Conservation (phyloP, 2,329 filamentous ascomycete species). For the Calycina marina region DNA sequence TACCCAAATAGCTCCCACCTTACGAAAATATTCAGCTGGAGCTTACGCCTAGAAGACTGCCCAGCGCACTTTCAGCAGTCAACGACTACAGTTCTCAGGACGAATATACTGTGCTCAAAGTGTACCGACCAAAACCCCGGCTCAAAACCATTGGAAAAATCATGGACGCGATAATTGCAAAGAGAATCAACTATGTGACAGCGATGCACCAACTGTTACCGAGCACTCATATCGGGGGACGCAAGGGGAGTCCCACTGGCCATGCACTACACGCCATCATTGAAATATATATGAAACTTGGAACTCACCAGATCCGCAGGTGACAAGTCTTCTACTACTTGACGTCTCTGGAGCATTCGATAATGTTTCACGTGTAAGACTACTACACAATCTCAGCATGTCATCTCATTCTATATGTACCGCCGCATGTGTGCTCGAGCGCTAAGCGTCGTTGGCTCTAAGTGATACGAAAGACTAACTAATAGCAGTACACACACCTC, state of each 20-base stretch:
- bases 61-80: slow-evolving; percentile 6
- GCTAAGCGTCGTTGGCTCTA: no score
- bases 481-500: no score
- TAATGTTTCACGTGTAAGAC: background rate
- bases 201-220: slow-evolving; percentile 4
- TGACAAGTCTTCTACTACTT: slow-evolving; percentile 7
- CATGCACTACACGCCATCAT: slow-evolving; percentile 16
- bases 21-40: slow-evolving; percentile 6
- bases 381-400: slow-evolving; percentile 1
- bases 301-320: slow-evolving; percentile 1
- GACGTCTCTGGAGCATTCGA: slow-evolving; percentile 3
- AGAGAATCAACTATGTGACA: slow-evolving; percentile 1
- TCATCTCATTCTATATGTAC: no score
- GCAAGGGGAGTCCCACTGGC: slow-evolving; percentile 14
- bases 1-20: slow-evolving; percentile 4
- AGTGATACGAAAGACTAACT: no score
- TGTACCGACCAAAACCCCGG: slow-evolving; percentile 6
- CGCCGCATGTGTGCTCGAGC: no score
- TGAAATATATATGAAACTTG: slow-evolving; percentile 12
- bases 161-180: slow-evolving; percentile 5
- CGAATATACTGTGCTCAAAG: slow-evolving; percentile 5
- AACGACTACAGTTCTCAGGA: slow-evolving; percentile 5
- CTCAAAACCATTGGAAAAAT: slow-evolving; percentile 7
- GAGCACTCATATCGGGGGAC: slow-evolving; percentile 2
- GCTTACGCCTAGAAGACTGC: slow-evolving; percentile 5